phyloP scores from a whole-genome alignment of 495 filamentous ascomycete genomes.

The Xylaria bambusicola region DNA sequence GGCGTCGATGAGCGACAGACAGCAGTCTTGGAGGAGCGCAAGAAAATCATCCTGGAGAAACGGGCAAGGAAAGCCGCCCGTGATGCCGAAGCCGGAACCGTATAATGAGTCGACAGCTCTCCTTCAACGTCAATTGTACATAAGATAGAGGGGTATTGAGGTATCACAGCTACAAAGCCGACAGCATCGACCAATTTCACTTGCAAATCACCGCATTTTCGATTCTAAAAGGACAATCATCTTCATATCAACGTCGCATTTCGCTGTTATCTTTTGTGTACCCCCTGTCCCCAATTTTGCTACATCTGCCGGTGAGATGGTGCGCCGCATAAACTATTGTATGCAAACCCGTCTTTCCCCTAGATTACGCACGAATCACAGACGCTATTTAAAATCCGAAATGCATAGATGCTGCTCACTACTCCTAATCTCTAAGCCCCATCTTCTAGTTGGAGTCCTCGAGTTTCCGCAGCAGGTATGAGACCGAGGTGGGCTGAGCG shows the following conservation, averaged over 20 bases:
- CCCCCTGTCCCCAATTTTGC: not conserved
- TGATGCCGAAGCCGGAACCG: conserved; percentile 43
- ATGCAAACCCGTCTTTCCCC: conserved; percentile 9
- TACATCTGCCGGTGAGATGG: not conserved
- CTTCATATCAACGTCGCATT: not conserved
- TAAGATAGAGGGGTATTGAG: conserved; percentile 16
- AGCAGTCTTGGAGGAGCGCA: conserved; percentile 71
- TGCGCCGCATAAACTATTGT: not conserved
- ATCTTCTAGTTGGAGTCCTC: conserved; percentile 47
- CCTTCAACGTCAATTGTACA: conserved; percentile 24
- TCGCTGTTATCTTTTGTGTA: conserved; percentile 2
- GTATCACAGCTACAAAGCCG: conserved; percentile 3
- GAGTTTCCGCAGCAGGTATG: conserved; percentile 51
- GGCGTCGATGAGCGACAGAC: conserved; percentile 80
- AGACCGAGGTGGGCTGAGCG: conserved; percentile 81
- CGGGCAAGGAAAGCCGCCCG: conserved; percentile 70
- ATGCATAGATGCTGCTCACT: conserved; percentile 9
- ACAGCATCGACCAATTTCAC: conserved; percentile 1
- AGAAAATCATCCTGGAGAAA: conserved; percentile 82
- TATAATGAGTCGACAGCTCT: conserved; percentile 1
- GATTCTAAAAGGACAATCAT: not conserved
- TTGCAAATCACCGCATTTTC: not conserved
- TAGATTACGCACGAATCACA: conserved; percentile 19
- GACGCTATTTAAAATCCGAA: conserved; percentile 11
- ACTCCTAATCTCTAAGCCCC: conserved; percentile 12